Base-by-base conservation (phyloP, 441 rosid species). In the Flueggea neowawraea region DNA sequence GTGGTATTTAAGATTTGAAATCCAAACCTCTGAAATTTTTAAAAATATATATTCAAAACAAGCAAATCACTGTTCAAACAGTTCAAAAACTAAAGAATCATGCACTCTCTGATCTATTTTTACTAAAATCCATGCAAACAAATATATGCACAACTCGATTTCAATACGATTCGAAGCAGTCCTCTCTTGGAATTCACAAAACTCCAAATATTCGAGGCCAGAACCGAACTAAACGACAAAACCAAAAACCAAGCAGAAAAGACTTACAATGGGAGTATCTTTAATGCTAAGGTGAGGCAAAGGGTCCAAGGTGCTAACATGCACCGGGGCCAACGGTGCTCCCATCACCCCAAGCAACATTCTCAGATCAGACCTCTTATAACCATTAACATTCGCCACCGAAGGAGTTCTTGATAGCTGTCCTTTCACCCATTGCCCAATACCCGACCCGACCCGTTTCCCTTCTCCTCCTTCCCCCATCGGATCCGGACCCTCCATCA, bases 401-500 rank as follows among this genome's bases (percentile, higher is more conserved):
- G 85, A 82, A 0, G 97, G 89, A 49, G 91, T 75, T 68, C 91
- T 80, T 50, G 86, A 67, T 11, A 89, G 64, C 68, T 82, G 95
- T 7, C 91, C 91, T 32, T 75, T 93, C 22, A 93, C 84, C 97
- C 97, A 93, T 17, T 87, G 78, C 28, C 95, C 87, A 54, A 90
- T 5, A 48, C 80, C 89, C 59, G 90, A 92, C 64, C 90, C 95
- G 60, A 43, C 69, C 67, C 85, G 68, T 68, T 76, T 76, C 5
- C 84, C 72, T 41, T 80, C 91, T 28, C 75, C 74, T 22, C 58
- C 85, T 2, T 75, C 83, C 39, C 80, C 95, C 10, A 83, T 90
- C 1, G 88, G 90, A 80, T 87, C 90, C 31, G 90, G 95, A 41
- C 94, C 95, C 57, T 91, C 97, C 70, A 91, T 83, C 32, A 87